A percentile compares a stretch with the other conserved stretches of the same genome.
These are phyloP conservation scores for Pseudonectria foliicola DNA, from an alignment of 2,329 filamentous ascomycete genomes.

Conservation along the genomic window DNA sequence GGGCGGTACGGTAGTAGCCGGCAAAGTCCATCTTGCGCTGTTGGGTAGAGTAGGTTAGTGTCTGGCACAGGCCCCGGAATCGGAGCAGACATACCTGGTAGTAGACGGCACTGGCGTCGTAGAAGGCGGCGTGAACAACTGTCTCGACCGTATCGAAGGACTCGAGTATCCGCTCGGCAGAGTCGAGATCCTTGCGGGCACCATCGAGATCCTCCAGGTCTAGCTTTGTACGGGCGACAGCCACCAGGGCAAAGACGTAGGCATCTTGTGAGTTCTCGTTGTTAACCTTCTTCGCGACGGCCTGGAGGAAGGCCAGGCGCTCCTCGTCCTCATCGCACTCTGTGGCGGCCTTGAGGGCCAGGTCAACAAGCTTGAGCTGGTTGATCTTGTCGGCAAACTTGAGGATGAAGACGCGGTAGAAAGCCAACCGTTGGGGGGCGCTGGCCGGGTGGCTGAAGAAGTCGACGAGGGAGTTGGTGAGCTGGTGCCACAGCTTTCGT, in stretches of 20 bases:
- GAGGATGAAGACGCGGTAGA: constrained; percentile 92
- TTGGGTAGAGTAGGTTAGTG: constrained; percentile 28
- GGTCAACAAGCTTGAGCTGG: constrained; percentile 89
- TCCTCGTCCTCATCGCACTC: constrained; percentile 76
- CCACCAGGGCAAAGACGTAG: constrained; percentile 86
- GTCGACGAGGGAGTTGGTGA: constrained; percentile 79
- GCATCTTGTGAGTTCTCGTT: constrained; percentile 91
- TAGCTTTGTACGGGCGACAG: constrained; percentile 81
- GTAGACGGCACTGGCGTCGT: constrained; percentile 90
- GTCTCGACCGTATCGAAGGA: constrained; percentile 92
- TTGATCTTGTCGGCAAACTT: constrained; percentile 99
- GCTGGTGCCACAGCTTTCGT: constrained; percentile 97
- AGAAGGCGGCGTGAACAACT: constrained; percentile 92
- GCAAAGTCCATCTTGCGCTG: constrained; percentile 80
- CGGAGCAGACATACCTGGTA: constrained; percentile 56
- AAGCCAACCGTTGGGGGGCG: constrained; percentile 72
- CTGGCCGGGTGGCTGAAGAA: constrained; percentile 84
- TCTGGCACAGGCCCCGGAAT: neutral
- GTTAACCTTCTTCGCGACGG: constrained; percentile 81
- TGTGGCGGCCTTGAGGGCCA: constrained; percentile 79
- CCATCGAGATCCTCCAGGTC: constrained; percentile 72
- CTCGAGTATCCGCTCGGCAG: constrained; percentile 81
- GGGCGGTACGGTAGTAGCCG: constrained; percentile 93
- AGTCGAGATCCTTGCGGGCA: constrained; percentile 78
- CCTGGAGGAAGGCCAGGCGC: constrained; percentile 75